Base-by-base conservation (phyloP, 2,329 filamentous ascomycete species). In the Fusarium sp. region DNA sequence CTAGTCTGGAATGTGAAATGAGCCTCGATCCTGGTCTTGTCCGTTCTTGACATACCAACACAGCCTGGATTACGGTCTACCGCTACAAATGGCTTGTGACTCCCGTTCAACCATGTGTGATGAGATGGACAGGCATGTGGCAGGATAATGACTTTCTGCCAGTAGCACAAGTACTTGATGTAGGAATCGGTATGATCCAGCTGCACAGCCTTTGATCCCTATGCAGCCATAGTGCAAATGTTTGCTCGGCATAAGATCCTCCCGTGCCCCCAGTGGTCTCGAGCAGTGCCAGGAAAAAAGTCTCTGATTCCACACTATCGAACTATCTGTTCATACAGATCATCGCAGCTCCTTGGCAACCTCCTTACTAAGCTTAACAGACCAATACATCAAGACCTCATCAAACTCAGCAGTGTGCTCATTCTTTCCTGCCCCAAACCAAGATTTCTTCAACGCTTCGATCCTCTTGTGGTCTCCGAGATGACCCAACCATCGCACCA, bases 361-460 rank as follows among this genome's bases (percentile, higher is more conserved):
- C 13, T 54, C 19, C 18, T 66, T 19, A n/a, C 49, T 48, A 10
- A 67, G 7, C 12, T 56, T 10, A 4, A 55, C 50, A 30, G 56
- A 57, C 62, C 62, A 67, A 2, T 34, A 44, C 34, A 67, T 34
- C 21, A 68, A 3, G 3, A 3, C 25, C 2, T 59, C 67, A 6
- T 59, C 57, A 19, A 49, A 52, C 28, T 70, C 67, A 3, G 37
- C 58, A 28, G 54, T 37, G 13, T 67, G 51, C 2, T 57, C 14
- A 0, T 25, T 54, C 1, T 43, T 45, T 3, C 67, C 66, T 4
- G 21, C 41, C 0, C 66, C 67, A 28, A 67, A 70, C 37, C 55
- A 58, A 0, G 67, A 66, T 4, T 37, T 9, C 26, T 52, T 52
- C 25, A 70, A 14, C 1, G 21, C 34, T 5, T 43, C 60, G 9